Evolutionary conservation across 2,329 filamentous ascomycete species (phyloP).

Genomic region (Cercospora canescens): DNA sequence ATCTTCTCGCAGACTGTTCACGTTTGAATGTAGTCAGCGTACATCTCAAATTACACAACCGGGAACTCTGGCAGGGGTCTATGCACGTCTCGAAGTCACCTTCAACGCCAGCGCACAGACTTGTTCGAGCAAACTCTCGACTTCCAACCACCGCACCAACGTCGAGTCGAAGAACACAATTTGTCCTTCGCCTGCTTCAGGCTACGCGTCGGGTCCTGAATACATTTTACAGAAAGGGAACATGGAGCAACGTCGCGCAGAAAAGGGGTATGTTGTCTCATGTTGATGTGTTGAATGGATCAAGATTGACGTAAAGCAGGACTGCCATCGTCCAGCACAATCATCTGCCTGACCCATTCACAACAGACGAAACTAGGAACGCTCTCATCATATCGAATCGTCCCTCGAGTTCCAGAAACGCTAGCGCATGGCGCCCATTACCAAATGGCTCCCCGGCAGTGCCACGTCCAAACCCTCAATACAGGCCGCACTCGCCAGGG

Average conservation of each 20-base stretch:
- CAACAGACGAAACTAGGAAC: not conserved
- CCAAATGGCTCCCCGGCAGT: not conserved
- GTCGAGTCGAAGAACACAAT: no score
- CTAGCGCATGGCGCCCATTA: not conserved
- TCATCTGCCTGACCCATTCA: not conserved
- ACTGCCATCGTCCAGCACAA: not conserved
- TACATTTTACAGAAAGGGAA: not conserved
- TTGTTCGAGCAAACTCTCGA: not conserved
- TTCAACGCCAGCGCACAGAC: not conserved
- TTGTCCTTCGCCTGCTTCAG: not conserved
- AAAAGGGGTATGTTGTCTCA: not conserved
- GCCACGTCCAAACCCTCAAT: not conserved
- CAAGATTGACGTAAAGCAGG: not conserved
- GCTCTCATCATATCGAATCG: not conserved
- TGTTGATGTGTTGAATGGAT: not conserved
- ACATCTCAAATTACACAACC: not conserved
- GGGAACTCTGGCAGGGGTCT: not conserved
- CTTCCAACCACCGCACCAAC: not conserved
- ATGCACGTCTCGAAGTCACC: not conserved
- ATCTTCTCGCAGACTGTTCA: no score
- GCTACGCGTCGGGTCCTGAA: not conserved
- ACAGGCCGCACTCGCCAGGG: not conserved
- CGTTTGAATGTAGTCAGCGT: not conserved
- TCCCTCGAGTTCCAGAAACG: not conserved
- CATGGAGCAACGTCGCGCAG: not conserved